Percentiles rank a stretch among this genome's conserved stretches.
phyloP scores from a whole-genome alignment of 108 stramenopile genomes.

The Stephanodiscus triporus region DNA sequence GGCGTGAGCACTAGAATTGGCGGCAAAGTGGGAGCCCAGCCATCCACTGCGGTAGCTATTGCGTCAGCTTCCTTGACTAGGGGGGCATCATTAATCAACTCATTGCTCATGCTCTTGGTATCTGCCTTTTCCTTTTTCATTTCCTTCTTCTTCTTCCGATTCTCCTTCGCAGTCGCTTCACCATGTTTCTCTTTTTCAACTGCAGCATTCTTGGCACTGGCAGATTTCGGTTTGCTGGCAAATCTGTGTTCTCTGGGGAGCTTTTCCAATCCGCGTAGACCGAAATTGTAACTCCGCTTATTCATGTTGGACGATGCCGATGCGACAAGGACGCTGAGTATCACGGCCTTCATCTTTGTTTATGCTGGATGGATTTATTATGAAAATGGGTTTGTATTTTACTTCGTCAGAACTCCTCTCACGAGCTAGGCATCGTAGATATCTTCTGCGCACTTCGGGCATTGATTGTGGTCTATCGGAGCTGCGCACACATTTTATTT shows the following conservation, averaged over 20 bases:
- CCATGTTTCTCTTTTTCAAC: not conserved
- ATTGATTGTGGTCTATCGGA: no score
- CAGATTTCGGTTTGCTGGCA: not conserved
- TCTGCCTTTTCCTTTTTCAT: not conserved
- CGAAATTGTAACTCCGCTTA: not conserved
- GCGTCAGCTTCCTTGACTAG: no score
- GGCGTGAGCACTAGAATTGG: no score
- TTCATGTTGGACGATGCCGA: not conserved
- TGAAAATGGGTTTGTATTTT: no score
- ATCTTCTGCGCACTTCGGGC: no score
- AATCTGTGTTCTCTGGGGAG: not conserved
- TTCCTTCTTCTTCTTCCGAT: not conserved
- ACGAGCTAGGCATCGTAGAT: no score
- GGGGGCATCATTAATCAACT: not conserved
- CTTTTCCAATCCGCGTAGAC: not conserved
- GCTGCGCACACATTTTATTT: no score
- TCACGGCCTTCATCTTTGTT: not conserved
- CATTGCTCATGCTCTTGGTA: not conserved
- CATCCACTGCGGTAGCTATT: not conserved
- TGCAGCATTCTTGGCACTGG: not conserved
- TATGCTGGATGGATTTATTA: no score
- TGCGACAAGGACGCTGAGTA: not conserved
- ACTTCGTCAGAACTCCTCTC: no score
- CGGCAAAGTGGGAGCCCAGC: not conserved
- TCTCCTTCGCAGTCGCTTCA: not conserved